phyloP scores from a whole-genome alignment of 2,329 filamentous ascomycete genomes.

The Monosporascus sp. region DNA sequence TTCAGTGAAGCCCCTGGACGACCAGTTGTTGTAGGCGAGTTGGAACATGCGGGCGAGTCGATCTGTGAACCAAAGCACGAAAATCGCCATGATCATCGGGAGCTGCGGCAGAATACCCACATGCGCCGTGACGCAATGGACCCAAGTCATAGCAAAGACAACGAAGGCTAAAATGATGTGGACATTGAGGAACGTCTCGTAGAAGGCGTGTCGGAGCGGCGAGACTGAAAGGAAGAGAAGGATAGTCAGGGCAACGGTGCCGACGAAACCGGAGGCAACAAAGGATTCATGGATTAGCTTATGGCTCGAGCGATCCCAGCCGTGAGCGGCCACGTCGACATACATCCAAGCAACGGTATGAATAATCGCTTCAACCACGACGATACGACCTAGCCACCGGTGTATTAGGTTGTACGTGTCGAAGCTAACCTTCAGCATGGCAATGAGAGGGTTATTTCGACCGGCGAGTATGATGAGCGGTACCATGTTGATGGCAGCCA shows the following conservation, averaged over 20 bases:
- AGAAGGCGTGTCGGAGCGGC: conserved; percentile 86
- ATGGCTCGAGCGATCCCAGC: conserved; percentile 52
- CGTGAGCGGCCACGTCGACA: conserved; percentile 62
- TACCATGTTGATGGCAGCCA: conserved; percentile 86
- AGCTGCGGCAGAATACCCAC: conserved; percentile 67
- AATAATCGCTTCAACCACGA: conserved; percentile 62
- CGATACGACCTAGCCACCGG: conserved; percentile 74
- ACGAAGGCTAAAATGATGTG: conserved; percentile 74
- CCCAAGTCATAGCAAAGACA: conserved; percentile 65
- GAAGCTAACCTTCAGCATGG: conserved; percentile 79
- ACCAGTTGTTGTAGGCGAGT: conserved; percentile 63
- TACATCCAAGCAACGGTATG: conserved; percentile 71
- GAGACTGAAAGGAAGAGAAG: conserved; percentile 69
- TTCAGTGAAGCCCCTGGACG: conserved; percentile 52
- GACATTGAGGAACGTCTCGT: conserved; percentile 88
- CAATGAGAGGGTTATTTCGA: conserved; percentile 89
- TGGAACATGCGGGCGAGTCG: conserved; percentile 58
- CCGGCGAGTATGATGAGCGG: conserved; percentile 84
- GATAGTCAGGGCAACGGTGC: conserved; percentile 55
- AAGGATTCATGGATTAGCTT: conserved; percentile 56
- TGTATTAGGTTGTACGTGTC: conserved; percentile 93
- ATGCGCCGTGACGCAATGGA: conserved; percentile 67
- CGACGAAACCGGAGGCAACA: conserved; percentile 60
- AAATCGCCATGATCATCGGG: conserved; percentile 67
- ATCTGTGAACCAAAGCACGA: conserved; percentile 74